A percentile compares a stretch with the other conserved stretches of the same genome.
phyloP scores from a whole-genome alignment of 23 red algal genomes.

The Gracilariopsis chorda region DNA sequence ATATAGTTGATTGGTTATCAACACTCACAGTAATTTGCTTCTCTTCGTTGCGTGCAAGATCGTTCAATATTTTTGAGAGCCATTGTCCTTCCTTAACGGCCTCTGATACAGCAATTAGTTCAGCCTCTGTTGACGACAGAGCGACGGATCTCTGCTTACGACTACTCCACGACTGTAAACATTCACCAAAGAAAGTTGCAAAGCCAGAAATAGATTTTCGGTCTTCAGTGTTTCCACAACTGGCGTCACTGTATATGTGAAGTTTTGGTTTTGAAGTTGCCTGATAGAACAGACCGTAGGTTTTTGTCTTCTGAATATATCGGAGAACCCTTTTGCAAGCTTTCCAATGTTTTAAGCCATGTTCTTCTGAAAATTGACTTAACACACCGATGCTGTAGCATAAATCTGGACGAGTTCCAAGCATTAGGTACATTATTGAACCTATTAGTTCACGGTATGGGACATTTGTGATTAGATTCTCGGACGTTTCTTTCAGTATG shows the following conservation, averaged over 20 bases:
- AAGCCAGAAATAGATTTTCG: neutral
- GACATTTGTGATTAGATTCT: neutral
- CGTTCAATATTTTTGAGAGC: neutral
- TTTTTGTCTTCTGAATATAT: neutral
- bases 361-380: neutral
- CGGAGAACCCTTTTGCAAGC: neutral
- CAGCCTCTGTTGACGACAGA: neutral
- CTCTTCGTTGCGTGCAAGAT: neutral
- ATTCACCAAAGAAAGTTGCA: neutral
- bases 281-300: neutral
- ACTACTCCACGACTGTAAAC: neutral
- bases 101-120: conserved; percentile 22
- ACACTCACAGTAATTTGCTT: neutral
- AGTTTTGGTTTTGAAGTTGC: neutral
- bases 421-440: conserved; percentile 19
- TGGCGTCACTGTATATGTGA: neutral
- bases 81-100: neutral
- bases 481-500: neutral
- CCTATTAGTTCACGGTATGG: conserved; percentile 20
- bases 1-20: neutral
- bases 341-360: neutral
- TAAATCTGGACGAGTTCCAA: neutral
- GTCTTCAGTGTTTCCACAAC: neutral
- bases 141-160: neutral
- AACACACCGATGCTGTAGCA: neutral